These are phyloP conservation scores for Macrocystidia cucumis DNA, from an alignment of 1,284 basidiomycete species.

Conservation along the genomic window DNA sequence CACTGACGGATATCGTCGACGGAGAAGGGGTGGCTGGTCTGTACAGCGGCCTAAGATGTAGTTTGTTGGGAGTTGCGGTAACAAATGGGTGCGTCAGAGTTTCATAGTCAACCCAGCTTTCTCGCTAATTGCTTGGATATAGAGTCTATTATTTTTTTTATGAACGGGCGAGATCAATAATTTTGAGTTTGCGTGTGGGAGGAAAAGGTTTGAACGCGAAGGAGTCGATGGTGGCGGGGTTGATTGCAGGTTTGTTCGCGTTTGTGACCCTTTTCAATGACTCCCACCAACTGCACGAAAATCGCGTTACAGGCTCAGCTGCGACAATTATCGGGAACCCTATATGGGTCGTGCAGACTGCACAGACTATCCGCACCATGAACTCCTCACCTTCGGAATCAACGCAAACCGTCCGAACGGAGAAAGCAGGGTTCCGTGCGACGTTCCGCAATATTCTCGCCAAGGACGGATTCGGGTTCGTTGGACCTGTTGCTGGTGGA, in stretches of 20 bases:
- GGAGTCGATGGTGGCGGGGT: conserved; percentile 87
- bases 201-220: conserved; percentile 69
- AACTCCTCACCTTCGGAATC: conserved; percentile 22
- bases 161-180: conserved; percentile 52
- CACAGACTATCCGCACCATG: conserved; percentile 71
- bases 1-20: conserved; percentile 71
- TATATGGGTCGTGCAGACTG: conserved; percentile 91
- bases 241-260: conserved; percentile 76
- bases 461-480: conserved; percentile 61
- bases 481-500: conserved; percentile 1
- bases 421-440: conserved; percentile 61
- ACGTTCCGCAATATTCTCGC: conserved; percentile 70
- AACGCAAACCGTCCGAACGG: conserved; percentile 19
- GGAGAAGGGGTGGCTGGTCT: conserved; percentile 82
- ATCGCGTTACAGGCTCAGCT: conserved; percentile 76
- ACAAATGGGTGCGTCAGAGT: conserved; percentile 72
- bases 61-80: conserved; percentile 85
- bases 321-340: conserved; percentile 92
- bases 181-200: conserved; percentile 50
- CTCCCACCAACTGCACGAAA: too few relatives aligned
- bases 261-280: not conserved
- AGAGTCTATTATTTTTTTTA: conserved; percentile 85
- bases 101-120: too few relatives aligned
- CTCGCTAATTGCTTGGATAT: not conserved
- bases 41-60: conserved; percentile 85